Percentiles rank a stretch among this genome's conserved stretches.
These are phyloP conservation scores for Articulospora tetracladia DNA, from an alignment of 495 filamentous ascomycete species.

Conservation along the genomic window DNA sequence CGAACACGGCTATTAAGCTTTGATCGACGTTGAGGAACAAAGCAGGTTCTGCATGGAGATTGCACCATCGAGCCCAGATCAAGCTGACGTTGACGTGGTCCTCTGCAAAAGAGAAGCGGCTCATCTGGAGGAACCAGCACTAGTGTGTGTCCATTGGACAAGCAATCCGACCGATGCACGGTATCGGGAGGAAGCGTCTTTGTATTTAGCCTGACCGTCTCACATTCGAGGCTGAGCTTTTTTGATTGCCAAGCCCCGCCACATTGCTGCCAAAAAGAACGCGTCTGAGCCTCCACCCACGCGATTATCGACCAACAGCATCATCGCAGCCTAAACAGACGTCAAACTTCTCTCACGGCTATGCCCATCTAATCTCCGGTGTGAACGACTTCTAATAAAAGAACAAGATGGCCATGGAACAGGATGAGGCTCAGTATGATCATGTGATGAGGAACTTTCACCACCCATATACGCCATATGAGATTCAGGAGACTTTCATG, in stretches of 20 bases:
- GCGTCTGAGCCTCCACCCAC: constrained; percentile 10
- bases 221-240: background rate
- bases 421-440: background rate
- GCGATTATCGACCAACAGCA: constrained; percentile 1
- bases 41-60: too few relatives aligned
- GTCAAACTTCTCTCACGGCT: background rate
- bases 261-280: background rate
- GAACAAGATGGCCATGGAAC: background rate
- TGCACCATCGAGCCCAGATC: too few relatives aligned
- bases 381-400: background rate
- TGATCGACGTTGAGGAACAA: too few relatives aligned
- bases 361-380: background rate
- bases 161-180: background rate
- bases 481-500: constrained; percentile 91
- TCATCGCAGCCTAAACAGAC: background rate
- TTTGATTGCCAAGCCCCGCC: constrained; percentile 2
- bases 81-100: too few relatives aligned
- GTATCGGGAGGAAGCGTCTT: background rate
- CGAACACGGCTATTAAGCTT: too few relatives aligned
- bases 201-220: background rate
- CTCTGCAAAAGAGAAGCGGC: too few relatives aligned
- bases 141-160: too few relatives aligned
- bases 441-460: constrained; percentile 51
- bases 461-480: constrained; percentile 89
- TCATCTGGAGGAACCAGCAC: too few relatives aligned